These are phyloP conservation scores for Pyronema domesticum DNA, from an alignment of 495 filamentous ascomycete species.

Conservation along the genomic window DNA sequence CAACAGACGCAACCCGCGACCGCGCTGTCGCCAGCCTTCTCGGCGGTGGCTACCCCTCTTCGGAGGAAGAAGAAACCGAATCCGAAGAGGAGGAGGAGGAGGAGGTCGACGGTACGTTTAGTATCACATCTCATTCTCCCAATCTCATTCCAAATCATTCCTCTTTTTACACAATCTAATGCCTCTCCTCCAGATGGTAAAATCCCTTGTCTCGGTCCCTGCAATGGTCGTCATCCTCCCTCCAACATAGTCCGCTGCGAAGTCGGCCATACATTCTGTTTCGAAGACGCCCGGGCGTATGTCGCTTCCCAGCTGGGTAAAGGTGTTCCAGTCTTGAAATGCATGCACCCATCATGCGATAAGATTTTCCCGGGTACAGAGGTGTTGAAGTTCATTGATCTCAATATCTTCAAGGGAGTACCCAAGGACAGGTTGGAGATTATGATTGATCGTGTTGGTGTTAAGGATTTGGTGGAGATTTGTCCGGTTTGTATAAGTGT, in stretches of 20 bases:
- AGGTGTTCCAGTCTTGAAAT: slow-evolving; percentile 2
- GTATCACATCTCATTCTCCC: no score
- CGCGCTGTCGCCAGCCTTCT: no score
- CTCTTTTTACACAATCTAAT: no score
- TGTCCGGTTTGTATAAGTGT: slow-evolving; percentile 1
- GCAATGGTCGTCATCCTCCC: background rate
- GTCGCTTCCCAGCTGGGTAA: background rate
- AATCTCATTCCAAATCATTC: no score
- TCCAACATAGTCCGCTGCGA: slow-evolving; percentile 2
- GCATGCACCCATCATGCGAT: background rate
- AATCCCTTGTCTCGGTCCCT: slow-evolving; percentile 2
- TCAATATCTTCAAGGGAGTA: background rate
- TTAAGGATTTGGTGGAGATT: slow-evolving; percentile 5
- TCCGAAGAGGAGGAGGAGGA: background rate
- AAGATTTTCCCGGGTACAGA: slow-evolving; percentile 8
- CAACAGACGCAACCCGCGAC: no score
- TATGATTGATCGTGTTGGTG: slow-evolving; percentile 2
- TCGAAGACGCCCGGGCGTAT: background rate
- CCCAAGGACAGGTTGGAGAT: slow-evolving; percentile 3
- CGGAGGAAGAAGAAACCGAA: background rate
- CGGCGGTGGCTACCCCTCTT: no score
- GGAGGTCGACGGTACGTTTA: no score
- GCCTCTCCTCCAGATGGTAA: no score
- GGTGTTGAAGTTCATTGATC: slow-evolving; percentile 6
- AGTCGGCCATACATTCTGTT: slow-evolving; percentile 3